Evolutionary conservation across 2,329 filamentous ascomycete species (phyloP).

Genomic region (Dactylellina cionopaga): DNA sequence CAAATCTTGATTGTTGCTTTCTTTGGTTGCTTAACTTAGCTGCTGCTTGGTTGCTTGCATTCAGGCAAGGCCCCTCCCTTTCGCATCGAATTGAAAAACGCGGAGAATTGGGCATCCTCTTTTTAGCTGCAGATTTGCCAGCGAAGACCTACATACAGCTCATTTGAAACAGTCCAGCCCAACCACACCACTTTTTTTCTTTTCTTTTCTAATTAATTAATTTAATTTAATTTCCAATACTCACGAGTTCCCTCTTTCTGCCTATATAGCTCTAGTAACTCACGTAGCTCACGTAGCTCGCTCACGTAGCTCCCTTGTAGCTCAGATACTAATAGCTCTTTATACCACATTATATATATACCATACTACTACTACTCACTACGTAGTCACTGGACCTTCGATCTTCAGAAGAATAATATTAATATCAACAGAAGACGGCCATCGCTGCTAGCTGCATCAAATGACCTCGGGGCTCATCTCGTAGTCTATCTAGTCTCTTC

Average conservation of each 20-base stretch:
- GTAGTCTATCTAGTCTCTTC: neutral
- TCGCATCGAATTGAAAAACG: slow-evolving; percentile 51
- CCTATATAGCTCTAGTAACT: no score
- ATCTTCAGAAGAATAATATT: neutral
- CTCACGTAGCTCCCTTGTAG: no score
- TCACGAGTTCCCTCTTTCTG: no score
- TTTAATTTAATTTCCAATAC: neutral
- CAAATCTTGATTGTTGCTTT: neutral
- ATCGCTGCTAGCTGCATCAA: slow-evolving; percentile 28
- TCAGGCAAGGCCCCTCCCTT: neutral
- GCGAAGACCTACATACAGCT: slow-evolving; percentile 53
- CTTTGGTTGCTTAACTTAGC: no score
- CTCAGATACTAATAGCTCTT: no score
- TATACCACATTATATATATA: no score
- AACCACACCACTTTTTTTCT: slow-evolving; percentile 30
- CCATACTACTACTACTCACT: no score
- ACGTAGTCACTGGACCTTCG: slow-evolving; percentile 28
- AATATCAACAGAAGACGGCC: neutral
- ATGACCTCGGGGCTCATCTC: slow-evolving; percentile 25
- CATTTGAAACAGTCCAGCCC: slow-evolving; percentile 51
- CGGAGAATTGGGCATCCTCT: slow-evolving; percentile 20
- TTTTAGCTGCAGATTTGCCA: slow-evolving; percentile 52
- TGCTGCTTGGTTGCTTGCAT: neutral
- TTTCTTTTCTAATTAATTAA: no score
- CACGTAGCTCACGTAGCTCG: no score